A percentile compares a stretch with the other conserved stretches of the same genome.
These are phyloP conservation scores for Chenopodium berlandieri DNA, from an alignment of 148 eudicot genomes.

Conservation along the genomic window DNA sequence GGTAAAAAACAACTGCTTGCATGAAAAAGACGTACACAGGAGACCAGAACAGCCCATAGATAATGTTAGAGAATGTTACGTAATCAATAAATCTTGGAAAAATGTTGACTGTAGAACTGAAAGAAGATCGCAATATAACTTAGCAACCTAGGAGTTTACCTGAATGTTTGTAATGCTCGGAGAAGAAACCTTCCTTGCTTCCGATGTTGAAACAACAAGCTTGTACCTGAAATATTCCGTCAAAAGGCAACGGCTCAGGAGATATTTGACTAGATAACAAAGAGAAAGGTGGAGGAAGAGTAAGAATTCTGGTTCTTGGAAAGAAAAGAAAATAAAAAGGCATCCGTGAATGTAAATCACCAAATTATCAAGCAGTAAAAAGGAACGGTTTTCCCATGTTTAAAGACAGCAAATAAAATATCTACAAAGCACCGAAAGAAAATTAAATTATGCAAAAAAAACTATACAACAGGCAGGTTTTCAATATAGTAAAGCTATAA, in stretches of 20 bases:
- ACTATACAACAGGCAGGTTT: neutral
- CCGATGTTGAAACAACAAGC: constrained; percentile 75
- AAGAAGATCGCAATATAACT: neutral
- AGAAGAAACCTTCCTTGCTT: constrained; percentile 80
- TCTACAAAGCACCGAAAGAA: neutral
- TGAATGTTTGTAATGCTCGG: constrained; percentile 86
- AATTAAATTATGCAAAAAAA: neutral
- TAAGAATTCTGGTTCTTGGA: neutral
- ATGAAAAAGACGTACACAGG: neutral
- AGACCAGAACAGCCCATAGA: neutral
- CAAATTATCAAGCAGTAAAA: neutral
- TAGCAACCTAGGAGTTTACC: constrained; percentile 36
- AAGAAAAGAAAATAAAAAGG: neutral
- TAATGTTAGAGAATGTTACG: neutral
- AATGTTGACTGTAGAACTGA: neutral
- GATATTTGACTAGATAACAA: neutral
- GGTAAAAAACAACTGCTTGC: neutral
- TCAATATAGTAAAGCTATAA: neutral
- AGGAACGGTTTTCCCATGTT: neutral
- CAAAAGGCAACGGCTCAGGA: constrained; percentile 10
- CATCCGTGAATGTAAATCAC: neutral
- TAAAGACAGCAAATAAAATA: neutral
- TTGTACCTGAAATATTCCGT: constrained; percentile 65
- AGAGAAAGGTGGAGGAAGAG: neutral
- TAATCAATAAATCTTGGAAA: neutral